These are phyloP conservation scores for Penicillium crustosum DNA, from an alignment of 2,329 filamentous ascomycete species.

Conservation along the genomic window DNA sequence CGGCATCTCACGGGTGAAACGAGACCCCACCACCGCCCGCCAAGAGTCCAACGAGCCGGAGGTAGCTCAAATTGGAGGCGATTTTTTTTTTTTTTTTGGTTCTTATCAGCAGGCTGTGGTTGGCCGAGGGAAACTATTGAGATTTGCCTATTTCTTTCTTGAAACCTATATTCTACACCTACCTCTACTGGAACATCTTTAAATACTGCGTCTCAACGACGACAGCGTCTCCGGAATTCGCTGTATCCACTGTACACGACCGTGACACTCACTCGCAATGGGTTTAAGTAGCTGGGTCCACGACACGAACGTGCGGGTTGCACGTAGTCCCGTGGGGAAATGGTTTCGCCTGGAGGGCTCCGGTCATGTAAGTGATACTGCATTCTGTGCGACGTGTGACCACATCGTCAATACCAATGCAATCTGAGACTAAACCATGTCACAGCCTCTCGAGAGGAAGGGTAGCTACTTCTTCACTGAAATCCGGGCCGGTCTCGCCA, in stretches of 20 bases:
- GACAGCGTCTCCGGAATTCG: constrained; percentile 5
- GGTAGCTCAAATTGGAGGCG: constrained; percentile 7
- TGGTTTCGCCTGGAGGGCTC: constrained; percentile 81
- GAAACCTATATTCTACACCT: not conserved
- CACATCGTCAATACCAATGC: not conserved
- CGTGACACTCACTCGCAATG: constrained; percentile 15
- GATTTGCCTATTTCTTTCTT: constrained; percentile 8
- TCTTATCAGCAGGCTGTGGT: constrained; percentile 22
- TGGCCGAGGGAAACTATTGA: constrained; percentile 8
- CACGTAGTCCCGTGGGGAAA: constrained; percentile 63
- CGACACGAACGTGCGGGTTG: constrained; percentile 50
- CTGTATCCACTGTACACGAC: not conserved
- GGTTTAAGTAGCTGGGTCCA: constrained; percentile 21
- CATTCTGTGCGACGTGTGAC: not conserved
- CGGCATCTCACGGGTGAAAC: not conserved
- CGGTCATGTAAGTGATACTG: constrained; percentile 64
- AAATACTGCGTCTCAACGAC: constrained; percentile 15
- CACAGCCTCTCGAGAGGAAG: constrained; percentile 67
- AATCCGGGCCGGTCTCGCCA: constrained; percentile 76
- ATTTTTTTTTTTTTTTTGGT: constrained; percentile 9
- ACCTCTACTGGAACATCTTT: constrained; percentile 8
- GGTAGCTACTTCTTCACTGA: constrained; percentile 80
- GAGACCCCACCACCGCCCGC: constrained; percentile 4
- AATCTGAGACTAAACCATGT: constrained; percentile 12
- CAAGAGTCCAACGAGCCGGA: constrained; percentile 16